Evolutionary conservation across 2,329 filamentous ascomycete species (phyloP).

Genomic region (Colletotrichum coccodes): DNA sequence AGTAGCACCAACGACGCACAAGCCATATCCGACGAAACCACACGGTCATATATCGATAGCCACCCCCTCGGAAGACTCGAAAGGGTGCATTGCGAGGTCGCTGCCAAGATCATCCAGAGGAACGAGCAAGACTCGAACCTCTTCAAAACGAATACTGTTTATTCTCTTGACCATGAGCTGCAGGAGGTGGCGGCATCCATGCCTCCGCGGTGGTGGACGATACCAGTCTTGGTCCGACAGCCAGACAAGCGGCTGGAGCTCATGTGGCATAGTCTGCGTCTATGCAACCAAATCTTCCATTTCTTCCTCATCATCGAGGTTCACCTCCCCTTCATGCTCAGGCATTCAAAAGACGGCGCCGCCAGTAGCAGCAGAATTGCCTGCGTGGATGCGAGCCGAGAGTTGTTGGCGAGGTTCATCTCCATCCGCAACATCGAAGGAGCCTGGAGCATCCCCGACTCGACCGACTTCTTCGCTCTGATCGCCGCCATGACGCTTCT

Average conservation of each 20-base stretch:
- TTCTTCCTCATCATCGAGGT: conserved; percentile 49
- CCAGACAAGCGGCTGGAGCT: conserved; percentile 20
- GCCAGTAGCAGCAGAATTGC: conserved; percentile 43
- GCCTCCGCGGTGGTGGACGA: conserved; percentile 47
- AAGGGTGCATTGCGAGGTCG: conserved; percentile 43
- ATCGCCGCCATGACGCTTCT: conserved; percentile 50
- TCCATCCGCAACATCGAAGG: conserved; percentile 42
- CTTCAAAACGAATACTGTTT: conserved; percentile 37
- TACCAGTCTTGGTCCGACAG: conserved; percentile 37
- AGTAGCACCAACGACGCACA: conserved; percentile 39
- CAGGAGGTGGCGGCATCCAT: conserved; percentile 42
- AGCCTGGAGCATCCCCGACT: conserved; percentile 36
- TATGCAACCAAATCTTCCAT: conserved; percentile 47
- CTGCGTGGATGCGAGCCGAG: conserved; percentile 50
- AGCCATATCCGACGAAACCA: neutral
- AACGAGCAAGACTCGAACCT: conserved; percentile 40
- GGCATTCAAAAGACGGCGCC: conserved; percentile 38
- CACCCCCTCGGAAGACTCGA: conserved; percentile 43
- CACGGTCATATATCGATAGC: conserved; percentile 22
- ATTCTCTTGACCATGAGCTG: conserved; percentile 47
- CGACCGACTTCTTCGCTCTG: conserved; percentile 49
- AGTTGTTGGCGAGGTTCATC: conserved; percentile 48
- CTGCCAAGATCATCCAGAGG: conserved; percentile 49
- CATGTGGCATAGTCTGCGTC: conserved; percentile 42
- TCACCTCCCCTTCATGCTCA: conserved; percentile 51